phyloP scores from a whole-genome alignment of 805 yeast genomes.

The Suhomyces sp. region DNA sequence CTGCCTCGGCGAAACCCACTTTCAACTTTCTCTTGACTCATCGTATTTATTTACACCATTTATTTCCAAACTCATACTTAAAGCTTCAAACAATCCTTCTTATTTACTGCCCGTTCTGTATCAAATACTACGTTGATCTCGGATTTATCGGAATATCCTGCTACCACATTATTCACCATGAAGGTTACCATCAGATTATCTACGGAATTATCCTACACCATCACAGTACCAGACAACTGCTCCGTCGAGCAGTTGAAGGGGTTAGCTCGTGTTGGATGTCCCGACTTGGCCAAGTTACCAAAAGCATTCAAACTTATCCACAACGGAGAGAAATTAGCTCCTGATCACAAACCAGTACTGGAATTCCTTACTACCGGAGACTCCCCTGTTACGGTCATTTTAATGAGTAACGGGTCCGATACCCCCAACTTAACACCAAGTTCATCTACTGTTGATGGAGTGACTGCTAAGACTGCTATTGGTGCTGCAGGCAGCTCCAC shows the following conservation, averaged over 20 bases:
- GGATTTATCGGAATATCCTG: conserved; percentile 3
- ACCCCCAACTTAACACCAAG: conserved; percentile 18
- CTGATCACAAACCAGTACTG: conserved; percentile 19
- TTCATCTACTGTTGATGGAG: conserved; percentile 4
- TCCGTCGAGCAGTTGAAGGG: conserved; percentile 51
- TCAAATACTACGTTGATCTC: no score
- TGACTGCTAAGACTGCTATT: conserved; percentile 12
- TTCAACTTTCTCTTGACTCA: no score
- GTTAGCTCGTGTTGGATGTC: conserved; percentile 41
- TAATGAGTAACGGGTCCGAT: conserved; percentile 27
- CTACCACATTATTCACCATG: conserved; percentile 31
- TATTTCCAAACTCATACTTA: no score
- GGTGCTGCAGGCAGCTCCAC: conserved; percentile 12
- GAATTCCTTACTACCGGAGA: conserved; percentile 9
- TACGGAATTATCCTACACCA: conserved; percentile 43
- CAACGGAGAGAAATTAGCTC: conserved; percentile 40
- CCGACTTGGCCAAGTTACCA: conserved; percentile 32
- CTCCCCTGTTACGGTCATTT: conserved; percentile 20
- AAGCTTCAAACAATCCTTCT: no score
- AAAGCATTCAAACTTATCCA: conserved; percentile 38
- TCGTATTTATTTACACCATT: no score
- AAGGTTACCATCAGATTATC: conserved; percentile 50
- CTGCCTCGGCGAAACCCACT: no score
- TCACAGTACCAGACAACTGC: conserved; percentile 52
- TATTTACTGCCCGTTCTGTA: no score